Conservation (phyloP, 306 rosid genomes). For the Crotalaria pallida region DNA sequence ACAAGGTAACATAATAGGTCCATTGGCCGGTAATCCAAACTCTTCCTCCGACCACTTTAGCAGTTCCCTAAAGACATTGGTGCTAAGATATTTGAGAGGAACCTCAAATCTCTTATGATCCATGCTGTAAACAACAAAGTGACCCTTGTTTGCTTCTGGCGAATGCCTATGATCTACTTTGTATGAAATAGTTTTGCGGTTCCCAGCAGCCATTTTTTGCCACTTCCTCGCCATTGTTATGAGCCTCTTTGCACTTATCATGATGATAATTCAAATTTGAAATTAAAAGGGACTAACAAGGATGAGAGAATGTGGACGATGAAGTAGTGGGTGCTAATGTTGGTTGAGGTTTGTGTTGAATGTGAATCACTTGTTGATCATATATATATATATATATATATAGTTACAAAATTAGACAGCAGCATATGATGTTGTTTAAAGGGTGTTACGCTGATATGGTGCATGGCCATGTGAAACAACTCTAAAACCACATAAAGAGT, state of each 20-base stretch:
- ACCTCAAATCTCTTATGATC: slow-evolving; percentile 27
- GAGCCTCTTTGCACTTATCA: slow-evolving; percentile 26
- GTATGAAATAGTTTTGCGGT: slow-evolving; percentile 31
- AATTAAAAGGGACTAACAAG: neutral
- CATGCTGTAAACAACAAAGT: slow-evolving; percentile 30
- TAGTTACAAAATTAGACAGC: neutral
- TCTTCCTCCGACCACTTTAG: slow-evolving; percentile 36
- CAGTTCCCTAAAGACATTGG: slow-evolving; percentile 24
- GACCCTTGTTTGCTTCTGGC: slow-evolving; percentile 18
- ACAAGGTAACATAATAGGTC: slow-evolving; percentile 28
- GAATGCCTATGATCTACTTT: neutral
- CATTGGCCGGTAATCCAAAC: slow-evolving; percentile 16
- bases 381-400: neutral
- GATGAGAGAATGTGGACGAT: neutral
- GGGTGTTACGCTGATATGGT: slow-evolving; percentile 18
- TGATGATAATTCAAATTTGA: too few species aligned
- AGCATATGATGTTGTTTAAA: slow-evolving; percentile 5
- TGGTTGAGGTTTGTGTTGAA: neutral
- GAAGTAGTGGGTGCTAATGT: neutral
- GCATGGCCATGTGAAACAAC: slow-evolving; percentile 20
- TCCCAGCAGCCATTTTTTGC: slow-evolving; percentile 20
- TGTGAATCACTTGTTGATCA: neutral
- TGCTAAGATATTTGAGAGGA: slow-evolving; percentile 28
- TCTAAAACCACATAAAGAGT: slow-evolving; percentile 2
- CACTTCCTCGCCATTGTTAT: slow-evolving; percentile 35